Evolutionary conservation across 2,329 filamentous ascomycete genomes (phyloP).

Genomic region (Talaromyces rugulosus): DNA sequence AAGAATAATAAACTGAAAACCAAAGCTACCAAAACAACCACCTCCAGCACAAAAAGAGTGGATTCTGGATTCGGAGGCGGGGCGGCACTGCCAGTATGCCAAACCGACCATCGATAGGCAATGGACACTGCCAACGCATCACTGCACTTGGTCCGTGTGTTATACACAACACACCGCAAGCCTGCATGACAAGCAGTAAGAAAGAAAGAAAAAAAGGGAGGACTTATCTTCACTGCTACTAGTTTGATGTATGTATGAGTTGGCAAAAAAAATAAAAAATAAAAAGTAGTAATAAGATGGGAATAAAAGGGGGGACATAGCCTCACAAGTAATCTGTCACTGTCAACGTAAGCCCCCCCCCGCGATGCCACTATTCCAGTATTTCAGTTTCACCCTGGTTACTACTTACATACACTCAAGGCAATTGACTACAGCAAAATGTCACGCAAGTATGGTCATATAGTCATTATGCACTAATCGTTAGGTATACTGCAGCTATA

Average conservation of each 20-base stretch:
- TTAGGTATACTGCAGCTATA: not conserved
- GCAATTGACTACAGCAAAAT: not conserved
- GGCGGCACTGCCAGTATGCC: too few species aligned
- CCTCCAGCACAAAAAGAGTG: not conserved
- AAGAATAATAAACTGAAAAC: too few species aligned
- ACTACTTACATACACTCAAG: not conserved
- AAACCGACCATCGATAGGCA: conserved; percentile 6
- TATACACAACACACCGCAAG: not conserved
- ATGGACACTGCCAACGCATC: conserved; percentile 22
- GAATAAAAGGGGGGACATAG: not conserved
- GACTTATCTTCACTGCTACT: not conserved
- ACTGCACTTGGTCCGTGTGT: conserved; percentile 17
- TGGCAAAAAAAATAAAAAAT: not conserved
- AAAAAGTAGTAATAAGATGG: not conserved
- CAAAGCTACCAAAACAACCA: too few species aligned
- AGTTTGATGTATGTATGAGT: conserved; percentile 1
- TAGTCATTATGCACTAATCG: not conserved
- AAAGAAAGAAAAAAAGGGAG: not conserved
- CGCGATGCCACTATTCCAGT: not conserved
- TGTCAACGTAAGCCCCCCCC: too few species aligned
- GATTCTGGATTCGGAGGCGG: not conserved
- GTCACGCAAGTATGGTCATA: not conserved
- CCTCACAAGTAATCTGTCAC: too few species aligned
- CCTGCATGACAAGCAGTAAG: not conserved
- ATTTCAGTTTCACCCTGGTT: not conserved